Conservation (phyloP, 208 protist genomes). For the Wallacemonas sp. region DNA sequence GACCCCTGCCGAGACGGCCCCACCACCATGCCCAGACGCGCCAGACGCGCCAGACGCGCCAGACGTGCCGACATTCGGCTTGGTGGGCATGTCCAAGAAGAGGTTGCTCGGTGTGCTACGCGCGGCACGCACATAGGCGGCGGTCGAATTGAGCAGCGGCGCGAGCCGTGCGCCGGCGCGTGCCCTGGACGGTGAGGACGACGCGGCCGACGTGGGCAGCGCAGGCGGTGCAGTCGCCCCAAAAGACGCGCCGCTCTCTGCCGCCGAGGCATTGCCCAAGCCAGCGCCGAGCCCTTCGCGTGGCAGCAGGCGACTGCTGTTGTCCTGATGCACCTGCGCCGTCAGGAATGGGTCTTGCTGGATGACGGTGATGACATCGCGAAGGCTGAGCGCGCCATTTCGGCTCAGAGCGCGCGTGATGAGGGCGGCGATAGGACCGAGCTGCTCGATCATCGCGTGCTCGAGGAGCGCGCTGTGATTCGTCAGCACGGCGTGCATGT, state of each 20-base stretch:
- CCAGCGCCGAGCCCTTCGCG: too few relatives aligned
- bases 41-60: too few relatives aligned
- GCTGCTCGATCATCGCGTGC: conserved; percentile 37
- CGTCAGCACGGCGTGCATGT: conserved; percentile 6
- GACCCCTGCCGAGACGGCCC: neutral
- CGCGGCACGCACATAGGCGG: conserved; percentile 3
- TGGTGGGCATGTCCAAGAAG: neutral
- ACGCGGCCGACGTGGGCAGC: neutral
- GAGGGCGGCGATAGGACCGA: conserved; percentile 46
- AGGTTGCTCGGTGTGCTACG: conserved; percentile 9
- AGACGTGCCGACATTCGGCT: neutral
- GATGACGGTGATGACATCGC: conserved; percentile 24
- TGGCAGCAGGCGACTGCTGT: neutral
- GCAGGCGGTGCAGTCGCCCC: neutral
- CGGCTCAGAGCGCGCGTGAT: conserved; percentile 35
- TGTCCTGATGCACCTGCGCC: neutral
- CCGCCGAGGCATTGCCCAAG: too few relatives aligned
- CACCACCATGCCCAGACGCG: too few relatives aligned
- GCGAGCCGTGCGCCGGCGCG: neutral
- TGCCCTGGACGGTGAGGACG: neutral
- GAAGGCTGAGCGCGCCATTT: conserved; percentile 31
- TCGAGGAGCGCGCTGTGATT: conserved; percentile 51
- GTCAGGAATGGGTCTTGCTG: conserved; percentile 11
- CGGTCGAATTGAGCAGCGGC: conserved; percentile 4
- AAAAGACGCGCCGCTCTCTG: neutral